These are phyloP conservation scores for Deinandra increscens DNA, from an alignment of 129 eudicot species.

Conservation along the genomic window DNA sequence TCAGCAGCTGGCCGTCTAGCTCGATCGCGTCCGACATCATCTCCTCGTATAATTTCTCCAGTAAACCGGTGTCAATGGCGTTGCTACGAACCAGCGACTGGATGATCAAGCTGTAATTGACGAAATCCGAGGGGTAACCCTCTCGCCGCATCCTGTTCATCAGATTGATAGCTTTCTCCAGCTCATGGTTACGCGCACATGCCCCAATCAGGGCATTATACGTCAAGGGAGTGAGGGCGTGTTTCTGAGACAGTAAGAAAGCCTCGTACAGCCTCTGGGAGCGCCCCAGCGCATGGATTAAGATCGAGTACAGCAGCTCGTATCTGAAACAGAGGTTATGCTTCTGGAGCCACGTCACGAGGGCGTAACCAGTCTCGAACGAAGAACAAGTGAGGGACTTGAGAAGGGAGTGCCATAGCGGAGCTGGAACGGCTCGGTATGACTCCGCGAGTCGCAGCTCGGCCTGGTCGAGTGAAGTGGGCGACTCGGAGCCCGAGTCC, in stretches of 20 bases:
- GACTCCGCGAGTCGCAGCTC: slow-evolving; percentile 77
- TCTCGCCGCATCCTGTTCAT: slow-evolving; percentile 72
- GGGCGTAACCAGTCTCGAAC: slow-evolving; percentile 39
- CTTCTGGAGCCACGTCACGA: slow-evolving; percentile 74
- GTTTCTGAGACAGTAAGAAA: slow-evolving; percentile 63
- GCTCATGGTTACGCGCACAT: slow-evolving; percentile 74
- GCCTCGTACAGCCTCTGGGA: slow-evolving; percentile 86
- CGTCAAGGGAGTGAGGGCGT: slow-evolving; percentile 69
- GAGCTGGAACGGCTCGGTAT: slow-evolving; percentile 82
- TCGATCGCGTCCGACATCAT: slow-evolving; percentile 64
- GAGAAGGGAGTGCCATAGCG: slow-evolving; percentile 79
- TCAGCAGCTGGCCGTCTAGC: slow-evolving; percentile 69
- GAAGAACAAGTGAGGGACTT: slow-evolving; percentile 56
- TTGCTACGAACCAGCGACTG: slow-evolving; percentile 60
- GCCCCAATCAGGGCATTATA: slow-evolving; percentile 92
- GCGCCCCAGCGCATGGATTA: slow-evolving; percentile 79
- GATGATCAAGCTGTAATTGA: too few relatives aligned
- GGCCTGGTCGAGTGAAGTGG: slow-evolving; percentile 49
- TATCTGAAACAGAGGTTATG: slow-evolving; percentile 83
- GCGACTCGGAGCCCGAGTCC: too few relatives aligned
- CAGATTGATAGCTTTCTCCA: slow-evolving; percentile 85
- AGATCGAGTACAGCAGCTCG: slow-evolving; percentile 70
- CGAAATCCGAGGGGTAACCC: slow-evolving; percentile 74
- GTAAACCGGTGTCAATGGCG: slow-evolving; percentile 43
- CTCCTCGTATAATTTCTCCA: slow-evolving; percentile 56